Base-by-base conservation (phyloP, 805 yeast genomes). In the Starmera caribaea region DNA sequence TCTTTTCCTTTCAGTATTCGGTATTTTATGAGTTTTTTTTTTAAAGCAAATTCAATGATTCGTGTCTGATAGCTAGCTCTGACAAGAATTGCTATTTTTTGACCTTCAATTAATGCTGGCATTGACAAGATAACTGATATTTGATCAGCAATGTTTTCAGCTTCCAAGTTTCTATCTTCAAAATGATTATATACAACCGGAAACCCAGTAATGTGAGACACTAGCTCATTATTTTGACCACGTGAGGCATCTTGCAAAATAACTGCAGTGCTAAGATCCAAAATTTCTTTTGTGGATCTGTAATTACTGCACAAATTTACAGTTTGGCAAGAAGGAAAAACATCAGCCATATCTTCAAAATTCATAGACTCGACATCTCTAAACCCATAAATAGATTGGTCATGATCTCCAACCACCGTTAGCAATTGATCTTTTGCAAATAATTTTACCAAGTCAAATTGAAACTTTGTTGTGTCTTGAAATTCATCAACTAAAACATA, bases 371-470 rank as follows among this genome's bases (percentile, higher is more conserved):
- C 76, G 0, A 97, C 97, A 50, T 81, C 78, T 44, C 97, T 66
- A 49, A 90, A 90, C 0, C 81, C 87, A 57, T 92, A 90, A 16
- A 90, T 90, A 53, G 95, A 81, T 59, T 90, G 98, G 58, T 92
- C 96, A 0, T 96, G 96, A 54, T 90, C 98, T 1, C 98, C 98
- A 2, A 90, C 97, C 1, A 88, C 79, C 0, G 97, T 85, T 8
- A 90, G 71, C 3, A 58, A 50, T 32, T 71, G 64, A 41, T 64
- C 65, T 11, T 54, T 51, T 0, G 79, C 68, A 28, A 82, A 59
- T 5, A 65, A 61, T 44, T 70, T 71, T 66, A 86, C 71, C 35
- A 92, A 63, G 40, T 76, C 74, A 46, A 87, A 66, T 55, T 90
- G 97, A 14, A 87, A 68, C 30, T 66, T 66, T 49, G 83, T 86